Base-by-base conservation (phyloP, 805 yeast genomes). In the Candida easanensis region DNA sequence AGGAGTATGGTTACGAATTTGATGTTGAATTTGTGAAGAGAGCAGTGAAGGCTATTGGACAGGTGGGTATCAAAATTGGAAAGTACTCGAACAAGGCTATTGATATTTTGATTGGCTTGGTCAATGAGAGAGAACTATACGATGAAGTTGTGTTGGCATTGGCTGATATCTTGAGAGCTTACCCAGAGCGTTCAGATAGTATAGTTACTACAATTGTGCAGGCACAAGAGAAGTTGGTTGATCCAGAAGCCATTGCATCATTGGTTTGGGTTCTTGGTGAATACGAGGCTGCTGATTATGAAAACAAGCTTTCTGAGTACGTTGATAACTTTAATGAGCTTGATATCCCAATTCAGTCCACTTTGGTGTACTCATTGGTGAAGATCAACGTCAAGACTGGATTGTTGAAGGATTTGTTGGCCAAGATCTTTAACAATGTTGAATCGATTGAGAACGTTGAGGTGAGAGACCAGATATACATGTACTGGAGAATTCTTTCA, bases 1-100 rank as follows among this genome's bases (percentile, higher is more conserved):
- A 82, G 57, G 95, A 86, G 62, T 86, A 86, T 58, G 79, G 91
- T 4, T 80, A 82, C 83, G 96, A 87, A 58, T 80, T 88, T 54
- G 97, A 91, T 57, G 79, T 82, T 3, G 83, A 86, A 37, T 79
- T 89, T 51, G 95, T 84, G 14, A 61, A 73, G 33, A 74, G 80
- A 47, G 74, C 91, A 3, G 76, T 85, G 28, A 71, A 71, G 45
- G 85, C 86, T 8, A 74, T 85, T 49, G 84, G 88, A 0, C 84
- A 86, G 38, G 73, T 85, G 37, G 89, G 88, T 10, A 79, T 84
- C 48, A 80, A 82, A 56, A 63, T 81, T 15, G 69, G 76, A 5
- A 72, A 67, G 42, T 68, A 77, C 38, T 56, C 65, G 13, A 71
- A 76, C 35, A 80, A 76, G 53, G 74, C 87, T 3, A 70, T 84